Base-by-base conservation (phyloP, 2,329 filamentous ascomycete genomes). In the Trichoderma cornu-damae region DNA sequence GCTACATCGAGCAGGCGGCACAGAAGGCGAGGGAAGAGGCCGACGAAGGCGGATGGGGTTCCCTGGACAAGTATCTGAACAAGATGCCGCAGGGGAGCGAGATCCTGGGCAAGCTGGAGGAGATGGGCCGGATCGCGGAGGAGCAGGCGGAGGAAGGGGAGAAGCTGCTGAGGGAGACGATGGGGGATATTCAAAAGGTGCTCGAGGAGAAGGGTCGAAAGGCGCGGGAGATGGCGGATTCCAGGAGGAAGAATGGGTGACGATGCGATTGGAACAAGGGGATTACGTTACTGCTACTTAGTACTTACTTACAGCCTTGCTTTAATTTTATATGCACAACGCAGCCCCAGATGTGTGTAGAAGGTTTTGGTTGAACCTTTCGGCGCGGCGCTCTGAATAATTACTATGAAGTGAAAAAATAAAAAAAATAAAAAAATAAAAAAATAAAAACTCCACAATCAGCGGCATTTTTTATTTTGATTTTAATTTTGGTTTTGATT, bases 141-240 rank as follows among this genome's bases (percentile, higher is more conserved):
- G 83, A 88, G 73, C 84, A 88, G 68, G 83, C 82, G 49, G 77
- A 84, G 4, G 85, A 90, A 69, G 86, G 86, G 2, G 81, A 90
- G 75, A 80, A 84, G 70, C 74, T 90, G 35, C 69, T 88, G 51
- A 84, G 84, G 71, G 85, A 88, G 67, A 86, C 87, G 0, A 75
- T 88, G 48, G 78, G 86, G 43, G 86, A 89, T 69, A 73, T 89
- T 46, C 77, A 79, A 68, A 76, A 85, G 69, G 78, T 89, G 28
- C 73, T 89, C 40, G 81, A 85, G 69, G 81, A 82, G 68, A 80
- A 81, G 72, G 74, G 75, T 0, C 67, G 78, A 47, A 76, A 82
- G 70, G 79, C 81, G 0, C 75, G 86, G 66, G 79, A 87, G 62
- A 76, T 87, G 63, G 72, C 73, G 3, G 75, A 84, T 2, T 78